Conservation (phyloP, 2,329 filamentous ascomycete genomes). For the Phaeosphaeria sp. region DNA sequence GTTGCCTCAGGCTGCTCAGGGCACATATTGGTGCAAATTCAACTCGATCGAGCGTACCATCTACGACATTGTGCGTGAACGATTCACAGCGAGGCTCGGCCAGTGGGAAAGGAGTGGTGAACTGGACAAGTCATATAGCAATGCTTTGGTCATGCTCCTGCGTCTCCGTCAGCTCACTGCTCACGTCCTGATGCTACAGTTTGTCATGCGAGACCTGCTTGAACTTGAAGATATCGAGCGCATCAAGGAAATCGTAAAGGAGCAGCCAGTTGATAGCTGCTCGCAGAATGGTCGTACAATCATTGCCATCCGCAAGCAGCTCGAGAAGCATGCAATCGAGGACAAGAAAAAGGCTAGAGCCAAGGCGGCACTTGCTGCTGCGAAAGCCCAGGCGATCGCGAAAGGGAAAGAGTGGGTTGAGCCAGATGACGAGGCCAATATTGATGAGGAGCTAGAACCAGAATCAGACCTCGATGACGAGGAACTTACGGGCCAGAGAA, state of each 20-base stretch:
- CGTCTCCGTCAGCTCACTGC: slow-evolving; percentile 60
- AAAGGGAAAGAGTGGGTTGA: slow-evolving; percentile 4
- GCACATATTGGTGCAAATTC: slow-evolving; percentile 56
- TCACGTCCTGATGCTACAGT: slow-evolving; percentile 58
- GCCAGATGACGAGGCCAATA: slow-evolving; percentile 7
- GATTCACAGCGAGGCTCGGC: slow-evolving; percentile 55
- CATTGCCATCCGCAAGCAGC: slow-evolving; percentile 35
- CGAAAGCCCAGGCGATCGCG: slow-evolving; percentile 3
- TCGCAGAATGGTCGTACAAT: slow-evolving; percentile 22
- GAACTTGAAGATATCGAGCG: slow-evolving; percentile 54
- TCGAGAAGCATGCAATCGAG: slow-evolving; percentile 29
- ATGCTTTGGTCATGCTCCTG: slow-evolving; percentile 57
- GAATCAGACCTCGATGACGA: background rate
- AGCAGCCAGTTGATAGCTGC: slow-evolving; percentile 24
- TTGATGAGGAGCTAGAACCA: background rate
- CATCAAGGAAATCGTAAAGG: slow-evolving; percentile 45
- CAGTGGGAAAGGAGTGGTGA: slow-evolving; percentile 23
- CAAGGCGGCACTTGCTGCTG: slow-evolving; percentile 10
- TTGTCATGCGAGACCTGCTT: slow-evolving; percentile 54
- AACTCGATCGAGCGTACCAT: slow-evolving; percentile 60
- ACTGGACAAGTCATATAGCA: slow-evolving; percentile 46
- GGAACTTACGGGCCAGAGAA: background rate
- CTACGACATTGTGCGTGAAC: slow-evolving; percentile 59
- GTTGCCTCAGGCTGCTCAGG: slow-evolving; percentile 58
- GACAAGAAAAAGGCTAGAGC: slow-evolving; percentile 20